Evolutionary conservation across 208 protist genomes (phyloP).

Genomic region (Leishmania braziliensis): DNA sequence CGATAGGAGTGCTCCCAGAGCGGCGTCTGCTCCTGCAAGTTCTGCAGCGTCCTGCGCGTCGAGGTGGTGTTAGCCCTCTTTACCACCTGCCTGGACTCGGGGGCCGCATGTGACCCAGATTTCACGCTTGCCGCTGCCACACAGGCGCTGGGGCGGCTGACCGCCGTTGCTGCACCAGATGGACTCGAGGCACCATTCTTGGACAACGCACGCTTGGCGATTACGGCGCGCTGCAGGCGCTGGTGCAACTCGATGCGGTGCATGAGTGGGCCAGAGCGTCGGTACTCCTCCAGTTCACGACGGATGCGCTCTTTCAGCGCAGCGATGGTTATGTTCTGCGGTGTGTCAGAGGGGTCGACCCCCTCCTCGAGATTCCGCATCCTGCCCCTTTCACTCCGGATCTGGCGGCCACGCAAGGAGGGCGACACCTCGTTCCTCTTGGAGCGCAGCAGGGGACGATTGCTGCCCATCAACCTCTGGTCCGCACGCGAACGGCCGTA

Average conservation of each 20-base stretch:
- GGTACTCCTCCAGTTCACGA: conserved; percentile 72
- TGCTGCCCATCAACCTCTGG: background rate
- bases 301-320: conserved; percentile 64
- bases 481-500: background rate
- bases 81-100: background rate
- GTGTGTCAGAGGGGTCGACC: conserved; percentile 44
- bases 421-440: conserved; percentile 15
- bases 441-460: background rate
- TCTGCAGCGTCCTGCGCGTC: background rate
- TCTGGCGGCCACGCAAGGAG: conserved; percentile 29
- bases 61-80: background rate
- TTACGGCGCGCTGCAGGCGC: conserved; percentile 7
- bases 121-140: conserved; percentile 5
- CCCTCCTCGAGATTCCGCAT: conserved; percentile 48
- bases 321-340: conserved; percentile 45
- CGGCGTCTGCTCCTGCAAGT: conserved; percentile 13
- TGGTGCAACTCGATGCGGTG: conserved; percentile 20
- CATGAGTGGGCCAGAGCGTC: conserved; percentile 48
- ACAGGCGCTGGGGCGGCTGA: conserved; percentile 1
- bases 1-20: conserved; percentile 52
- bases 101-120: background rate
- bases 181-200: background rate
- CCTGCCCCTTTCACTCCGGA: conserved; percentile 21
- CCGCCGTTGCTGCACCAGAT: background rate
- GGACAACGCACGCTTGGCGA: background rate